Evolutionary conservation across 2,329 filamentous ascomycete genomes (phyloP), one percentile per base, ranked within the genome.

Genomic region (Ophiostoma populinum): DNA sequence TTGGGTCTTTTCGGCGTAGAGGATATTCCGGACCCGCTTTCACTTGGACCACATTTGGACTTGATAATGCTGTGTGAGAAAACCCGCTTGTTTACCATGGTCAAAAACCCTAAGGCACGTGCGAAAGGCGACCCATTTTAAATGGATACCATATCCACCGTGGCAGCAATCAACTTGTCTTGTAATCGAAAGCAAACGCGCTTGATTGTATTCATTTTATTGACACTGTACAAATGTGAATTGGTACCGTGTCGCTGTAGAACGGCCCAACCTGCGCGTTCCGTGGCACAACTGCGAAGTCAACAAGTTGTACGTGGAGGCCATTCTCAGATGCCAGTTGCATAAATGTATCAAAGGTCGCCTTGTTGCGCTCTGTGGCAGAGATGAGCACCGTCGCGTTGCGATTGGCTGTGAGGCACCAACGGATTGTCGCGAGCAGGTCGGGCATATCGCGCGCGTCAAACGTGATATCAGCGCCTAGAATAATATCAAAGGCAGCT

Each of bases 391-490:
- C 66, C 30, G 67, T 56, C 11, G 73, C 57, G 0, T 49, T 47
- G 3, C 70, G 65, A 42, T 70, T 69, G 36, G 72, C 48, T 2
- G 58, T 57, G 32, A 79, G 67, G 10, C 24, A 38, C 19, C 25
- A 34, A 2, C 25, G 33, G 1, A 43, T 33, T 3, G 79, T 83
- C 3, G 61, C 64, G 3, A 80, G 61, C 17, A 87, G 59, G 1
- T 69, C 58, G 0, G 73, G 68, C 33, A 80, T 73, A 27, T 70
- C 63, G 24, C 59, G 58, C 40, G 61, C 61, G 49, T 87, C 79
- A 52, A 86, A 87, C 1, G 77, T 86, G 53, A 87, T 68, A 50
- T 87, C 80, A 22, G 80, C 78, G 4, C 79, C 81, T 19, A 87
- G 54, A 3, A 86, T 65, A 5, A 81, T 54, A 50, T 86, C 75